Conservation (phyloP, 306 rosid genomes). For the Castanea mollissima region DNA sequence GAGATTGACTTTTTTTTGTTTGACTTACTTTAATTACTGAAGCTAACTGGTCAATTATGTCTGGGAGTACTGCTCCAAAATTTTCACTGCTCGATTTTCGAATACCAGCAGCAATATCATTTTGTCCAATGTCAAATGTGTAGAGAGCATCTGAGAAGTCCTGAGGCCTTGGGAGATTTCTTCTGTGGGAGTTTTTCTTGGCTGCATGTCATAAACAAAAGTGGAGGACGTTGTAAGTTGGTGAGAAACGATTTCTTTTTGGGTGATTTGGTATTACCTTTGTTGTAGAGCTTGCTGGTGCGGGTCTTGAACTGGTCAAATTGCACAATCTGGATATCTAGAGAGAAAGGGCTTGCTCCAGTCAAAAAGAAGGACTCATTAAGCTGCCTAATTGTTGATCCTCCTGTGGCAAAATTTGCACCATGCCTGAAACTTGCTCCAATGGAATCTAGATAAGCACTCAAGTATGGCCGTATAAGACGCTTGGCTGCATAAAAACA, state of each 20-base stretch:
- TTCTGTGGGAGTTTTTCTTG: constrained; percentile 16
- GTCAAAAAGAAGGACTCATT: constrained; percentile 49
- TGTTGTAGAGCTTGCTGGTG: constrained; percentile 36
- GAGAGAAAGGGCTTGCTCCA: constrained; percentile 62
- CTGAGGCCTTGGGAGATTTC: constrained; percentile 50
- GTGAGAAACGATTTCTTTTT: neutral
- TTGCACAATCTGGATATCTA: constrained; percentile 63
- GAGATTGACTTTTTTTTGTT: neutral
- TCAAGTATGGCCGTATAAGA: constrained; percentile 50
- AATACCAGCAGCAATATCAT: constrained; percentile 63
- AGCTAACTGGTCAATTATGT: constrained; percentile 45
- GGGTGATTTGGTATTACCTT: constrained; percentile 34
- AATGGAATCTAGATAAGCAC: constrained; percentile 65
- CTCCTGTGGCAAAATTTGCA: constrained; percentile 85
- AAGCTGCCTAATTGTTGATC: constrained; percentile 56
- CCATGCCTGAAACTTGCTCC: constrained; percentile 71
- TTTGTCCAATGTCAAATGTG: constrained; percentile 79
- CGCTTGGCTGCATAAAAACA: constrained; percentile 43
- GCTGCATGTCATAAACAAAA: constrained; percentile 21
- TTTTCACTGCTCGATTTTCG: constrained; percentile 31
- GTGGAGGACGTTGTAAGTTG: neutral
- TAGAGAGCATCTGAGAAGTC: constrained; percentile 71
- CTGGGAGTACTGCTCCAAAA: constrained; percentile 35
- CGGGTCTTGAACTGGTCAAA: constrained; percentile 60
- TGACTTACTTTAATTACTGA: constrained; percentile 48